phyloP scores from a whole-genome alignment of 1,284 basidiomycete species.

The Cryptococcus sp. region DNA sequence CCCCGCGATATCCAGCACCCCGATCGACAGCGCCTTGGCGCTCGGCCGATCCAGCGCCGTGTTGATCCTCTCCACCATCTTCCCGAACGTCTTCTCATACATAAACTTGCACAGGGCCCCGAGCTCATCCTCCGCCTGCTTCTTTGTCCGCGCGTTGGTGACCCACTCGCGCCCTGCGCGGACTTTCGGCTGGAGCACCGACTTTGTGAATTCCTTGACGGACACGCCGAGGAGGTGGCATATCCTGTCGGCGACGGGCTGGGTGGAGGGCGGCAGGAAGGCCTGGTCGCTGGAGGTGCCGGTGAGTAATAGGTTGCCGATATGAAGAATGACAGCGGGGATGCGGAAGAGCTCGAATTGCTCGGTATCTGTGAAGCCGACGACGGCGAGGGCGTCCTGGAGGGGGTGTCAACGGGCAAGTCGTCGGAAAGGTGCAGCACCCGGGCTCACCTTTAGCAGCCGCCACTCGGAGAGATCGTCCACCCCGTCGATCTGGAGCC shows the following conservation, averaged over 20 bases:
- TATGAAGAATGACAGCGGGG: slow-evolving; percentile 88
- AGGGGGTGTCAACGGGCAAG: not conserved
- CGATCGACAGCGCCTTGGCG: slow-evolving; percentile 86
- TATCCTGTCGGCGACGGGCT: slow-evolving; percentile 68
- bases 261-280: slow-evolving; percentile 63
- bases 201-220: slow-evolving; percentile 80
- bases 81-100: slow-evolving; percentile 95
- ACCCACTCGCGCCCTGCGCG: slow-evolving; percentile 98
- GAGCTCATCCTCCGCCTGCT: slow-evolving; percentile 91
- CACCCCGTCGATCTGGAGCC: slow-evolving; percentile 89
- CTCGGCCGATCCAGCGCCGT: slow-evolving; percentile 88
- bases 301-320: slow-evolving; percentile 87
- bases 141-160: slow-evolving; percentile 82
- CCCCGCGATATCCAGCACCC: slow-evolving; percentile 97
- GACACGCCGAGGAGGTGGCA: slow-evolving; percentile 94
- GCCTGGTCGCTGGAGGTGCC: slow-evolving; percentile 85
- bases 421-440: not conserved
- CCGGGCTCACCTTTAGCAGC: slow-evolving; percentile 64
- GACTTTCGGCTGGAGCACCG: slow-evolving; percentile 80
- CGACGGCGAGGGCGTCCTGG: slow-evolving; percentile 40
- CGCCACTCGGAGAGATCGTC: slow-evolving; percentile 89
- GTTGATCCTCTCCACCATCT: slow-evolving; percentile 93
- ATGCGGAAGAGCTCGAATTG: slow-evolving; percentile 93
- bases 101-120: slow-evolving; percentile 90
- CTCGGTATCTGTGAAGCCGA: slow-evolving; percentile 71